phyloP scores from a whole-genome alignment of 306 rosid species.

The Carpinus fangiana region DNA sequence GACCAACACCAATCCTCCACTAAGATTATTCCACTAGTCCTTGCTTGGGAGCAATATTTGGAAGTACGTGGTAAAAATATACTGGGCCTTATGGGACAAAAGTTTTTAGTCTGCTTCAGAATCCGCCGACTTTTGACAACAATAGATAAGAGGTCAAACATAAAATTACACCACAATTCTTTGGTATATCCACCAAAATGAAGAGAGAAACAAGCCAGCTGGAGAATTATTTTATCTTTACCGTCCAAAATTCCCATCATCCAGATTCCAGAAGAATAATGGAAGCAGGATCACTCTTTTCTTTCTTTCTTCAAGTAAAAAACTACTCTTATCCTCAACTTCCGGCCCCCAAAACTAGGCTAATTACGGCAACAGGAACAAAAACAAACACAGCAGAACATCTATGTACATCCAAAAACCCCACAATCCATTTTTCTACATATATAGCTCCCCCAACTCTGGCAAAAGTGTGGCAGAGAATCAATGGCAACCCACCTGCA shows the following conservation, averaged over 20 bases:
- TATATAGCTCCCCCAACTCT: conserved; percentile 24
- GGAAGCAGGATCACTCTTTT: too few relatives aligned
- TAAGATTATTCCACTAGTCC: background rate
- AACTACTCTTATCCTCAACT: background rate
- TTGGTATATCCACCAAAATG: conserved; percentile 10
- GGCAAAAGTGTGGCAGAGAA: conserved; percentile 21
- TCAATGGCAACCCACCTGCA: conserved; percentile 45
- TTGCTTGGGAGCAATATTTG: background rate
- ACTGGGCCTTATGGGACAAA: background rate
- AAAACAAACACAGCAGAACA: conserved; percentile 25
- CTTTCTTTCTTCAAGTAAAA: background rate
- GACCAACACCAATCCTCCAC: background rate
- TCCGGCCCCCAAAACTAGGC: background rate
- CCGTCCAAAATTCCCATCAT: background rate
- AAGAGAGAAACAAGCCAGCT: background rate
- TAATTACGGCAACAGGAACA: background rate
- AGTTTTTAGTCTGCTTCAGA: background rate
- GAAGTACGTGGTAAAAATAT: background rate
- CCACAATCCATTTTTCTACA: conserved; percentile 5
- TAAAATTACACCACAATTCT: background rate
- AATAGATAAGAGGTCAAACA: background rate
- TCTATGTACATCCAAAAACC: conserved; percentile 16
- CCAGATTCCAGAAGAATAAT: too few relatives aligned
- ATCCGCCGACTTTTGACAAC: background rate
- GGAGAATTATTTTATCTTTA: background rate